Conservation (phyloP, 1,284 basidiomycete species). For the Rhodotorula mucilaginosa region DNA sequence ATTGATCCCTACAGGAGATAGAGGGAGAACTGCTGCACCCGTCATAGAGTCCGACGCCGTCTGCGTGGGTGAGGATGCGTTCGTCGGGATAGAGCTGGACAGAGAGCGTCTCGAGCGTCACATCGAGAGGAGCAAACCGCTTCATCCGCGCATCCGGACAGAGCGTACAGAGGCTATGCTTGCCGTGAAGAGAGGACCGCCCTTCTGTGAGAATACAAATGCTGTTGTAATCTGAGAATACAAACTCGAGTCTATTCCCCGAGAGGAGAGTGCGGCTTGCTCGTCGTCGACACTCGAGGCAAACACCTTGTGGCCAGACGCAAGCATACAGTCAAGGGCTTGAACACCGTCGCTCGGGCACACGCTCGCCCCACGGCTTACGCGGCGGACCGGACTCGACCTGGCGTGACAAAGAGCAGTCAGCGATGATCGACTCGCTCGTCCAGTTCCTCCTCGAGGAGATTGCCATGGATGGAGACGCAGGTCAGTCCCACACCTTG, state of each 20-base stretch:
- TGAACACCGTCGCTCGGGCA: background rate
- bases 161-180: too few relatives aligned
- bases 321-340: background rate
- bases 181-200: too few relatives aligned
- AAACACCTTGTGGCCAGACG: too few relatives aligned
- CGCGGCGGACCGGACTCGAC: background rate
- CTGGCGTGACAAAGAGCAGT: accelerated
- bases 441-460: conserved; percentile 70
- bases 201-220: too few relatives aligned
- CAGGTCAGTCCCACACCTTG: conserved; percentile 55
- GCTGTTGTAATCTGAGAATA: background rate
- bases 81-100: conserved; percentile 63
- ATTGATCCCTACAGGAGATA: background rate
- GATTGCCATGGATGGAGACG: conserved; percentile 76
- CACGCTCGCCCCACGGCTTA: background rate
- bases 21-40: conserved; percentile 59
- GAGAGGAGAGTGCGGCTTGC: too few relatives aligned
- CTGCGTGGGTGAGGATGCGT: conserved; percentile 67
- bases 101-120: conserved; percentile 34
- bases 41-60: conserved; percentile 81
- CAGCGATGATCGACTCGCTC: conserved; percentile 65
- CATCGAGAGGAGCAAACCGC: conserved; percentile 28
- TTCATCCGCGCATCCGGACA: conserved; percentile 12
- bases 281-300: too few relatives aligned
- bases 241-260: too few relatives aligned